These are phyloP conservation scores for Papilionanthe hybrid DNA, from an alignment of 116 monocot genomes.

Conservation along the genomic window DNA sequence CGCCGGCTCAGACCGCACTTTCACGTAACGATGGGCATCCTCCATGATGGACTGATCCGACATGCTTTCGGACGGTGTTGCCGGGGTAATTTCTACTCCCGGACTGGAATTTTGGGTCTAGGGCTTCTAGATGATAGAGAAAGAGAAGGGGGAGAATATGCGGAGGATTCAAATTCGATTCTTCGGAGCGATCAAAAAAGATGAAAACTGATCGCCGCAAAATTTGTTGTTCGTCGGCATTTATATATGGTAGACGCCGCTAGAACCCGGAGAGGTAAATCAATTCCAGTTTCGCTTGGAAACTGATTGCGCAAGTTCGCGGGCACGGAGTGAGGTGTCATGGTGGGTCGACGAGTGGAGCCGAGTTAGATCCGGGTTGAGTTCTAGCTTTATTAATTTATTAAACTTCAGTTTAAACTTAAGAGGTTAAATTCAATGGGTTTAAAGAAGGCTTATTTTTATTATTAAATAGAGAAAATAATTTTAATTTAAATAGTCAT, in stretches of 20 bases:
- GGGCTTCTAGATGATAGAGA: background rate
- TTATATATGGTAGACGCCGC: background rate
- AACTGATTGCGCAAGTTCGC: no score
- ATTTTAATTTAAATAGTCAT: no score
- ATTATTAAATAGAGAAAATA: no score
- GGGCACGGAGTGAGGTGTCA: no score
- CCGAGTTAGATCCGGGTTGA: no score
- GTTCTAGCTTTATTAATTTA: no score
- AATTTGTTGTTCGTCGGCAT: background rate
- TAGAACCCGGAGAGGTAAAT: background rate
- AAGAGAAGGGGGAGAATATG: background rate
- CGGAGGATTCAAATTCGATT: constrained; percentile 3
- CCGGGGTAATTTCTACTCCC: background rate
- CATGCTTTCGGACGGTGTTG: constrained; percentile 8
- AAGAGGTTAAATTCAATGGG: no score
- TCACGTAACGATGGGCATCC: constrained; percentile 34
- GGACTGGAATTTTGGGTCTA: background rate
- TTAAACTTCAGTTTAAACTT: no score
- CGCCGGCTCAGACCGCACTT: constrained; percentile 55
- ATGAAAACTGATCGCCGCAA: background rate
- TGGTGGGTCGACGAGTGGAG: no score
- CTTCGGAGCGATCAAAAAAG: background rate
- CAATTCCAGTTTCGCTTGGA: background rate
- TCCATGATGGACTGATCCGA: constrained; percentile 26
- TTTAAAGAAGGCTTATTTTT: no score